Evolutionary conservation across 1,284 basidiomycete species (phyloP).

Genomic region (Tilletia indica): DNA sequence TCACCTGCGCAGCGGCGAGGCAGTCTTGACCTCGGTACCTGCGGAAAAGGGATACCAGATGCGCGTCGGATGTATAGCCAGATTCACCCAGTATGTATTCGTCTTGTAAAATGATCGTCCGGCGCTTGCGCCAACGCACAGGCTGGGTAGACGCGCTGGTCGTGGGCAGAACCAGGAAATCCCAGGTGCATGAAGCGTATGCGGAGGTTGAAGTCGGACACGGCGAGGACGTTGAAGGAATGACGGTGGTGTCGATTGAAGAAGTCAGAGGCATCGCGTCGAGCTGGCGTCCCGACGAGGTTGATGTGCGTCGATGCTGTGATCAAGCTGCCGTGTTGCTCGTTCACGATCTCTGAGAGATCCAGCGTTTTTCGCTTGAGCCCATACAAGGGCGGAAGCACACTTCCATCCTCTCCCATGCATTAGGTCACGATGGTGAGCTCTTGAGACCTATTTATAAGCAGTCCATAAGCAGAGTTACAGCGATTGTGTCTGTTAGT

Average conservation of each 20-base stretch:
- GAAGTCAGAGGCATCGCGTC: neutral
- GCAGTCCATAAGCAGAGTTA: no score
- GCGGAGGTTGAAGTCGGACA: no score
- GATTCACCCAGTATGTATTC: neutral
- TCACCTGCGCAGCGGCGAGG: neutral
- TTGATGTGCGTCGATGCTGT: neutral
- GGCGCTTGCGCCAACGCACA: neutral
- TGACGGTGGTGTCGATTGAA: slow-evolving; percentile 3
- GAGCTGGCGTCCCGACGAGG: neutral
- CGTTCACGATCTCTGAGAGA: no score
- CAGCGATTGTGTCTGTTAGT: no score
- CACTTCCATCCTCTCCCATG: no score
- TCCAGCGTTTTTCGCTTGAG: no score
- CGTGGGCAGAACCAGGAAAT: neutral
- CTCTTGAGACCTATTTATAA: no score
- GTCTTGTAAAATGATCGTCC: neutral
- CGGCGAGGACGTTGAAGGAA: slow-evolving; percentile 9
- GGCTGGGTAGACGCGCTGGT: neutral
- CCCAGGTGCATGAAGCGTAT: neutral
- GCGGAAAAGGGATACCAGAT: neutral
- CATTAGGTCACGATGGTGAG: no score
- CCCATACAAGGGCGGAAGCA: no score
- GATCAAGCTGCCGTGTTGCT: no score
- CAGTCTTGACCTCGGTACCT: neutral
- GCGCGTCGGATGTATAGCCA: neutral